A percentile compares a stretch with the other conserved stretches of the same genome.
Conservation (phyloP, 140 eudicot species). For the Bidens hawaiensis region DNA sequence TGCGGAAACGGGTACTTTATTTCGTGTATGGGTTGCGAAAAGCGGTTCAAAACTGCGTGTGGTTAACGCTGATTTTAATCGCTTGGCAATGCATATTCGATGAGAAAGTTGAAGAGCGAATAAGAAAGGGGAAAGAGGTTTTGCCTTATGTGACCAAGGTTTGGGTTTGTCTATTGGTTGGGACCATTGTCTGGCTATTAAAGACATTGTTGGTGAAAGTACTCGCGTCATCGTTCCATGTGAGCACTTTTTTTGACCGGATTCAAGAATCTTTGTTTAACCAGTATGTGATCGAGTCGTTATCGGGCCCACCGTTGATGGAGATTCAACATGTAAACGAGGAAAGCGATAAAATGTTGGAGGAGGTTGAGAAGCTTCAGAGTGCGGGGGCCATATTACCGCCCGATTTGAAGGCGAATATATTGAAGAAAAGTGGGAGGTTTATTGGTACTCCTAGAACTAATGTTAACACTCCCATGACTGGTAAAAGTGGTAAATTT, state of each 20-base stretch:
- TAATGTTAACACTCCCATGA: constrained; percentile 20
- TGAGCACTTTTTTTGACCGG: constrained; percentile 84
- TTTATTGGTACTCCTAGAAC: constrained; percentile 50
- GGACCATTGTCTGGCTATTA: constrained; percentile 66
- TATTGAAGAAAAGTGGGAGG: constrained; percentile 56
- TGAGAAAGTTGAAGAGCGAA: constrained; percentile 39
- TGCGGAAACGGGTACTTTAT: constrained; percentile 74
- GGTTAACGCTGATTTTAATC: constrained; percentile 67
- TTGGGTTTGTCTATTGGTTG: constrained; percentile 80
- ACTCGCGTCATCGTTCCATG: constrained; percentile 76
- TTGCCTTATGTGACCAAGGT: constrained; percentile 68
- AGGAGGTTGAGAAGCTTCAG: constrained; percentile 73
- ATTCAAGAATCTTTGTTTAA: constrained; percentile 86
- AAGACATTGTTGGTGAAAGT: constrained; percentile 71
- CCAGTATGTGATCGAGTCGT: constrained; percentile 76
- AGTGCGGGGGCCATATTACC: constrained; percentile 79
- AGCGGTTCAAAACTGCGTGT: constrained; percentile 70
- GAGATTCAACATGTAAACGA: constrained; percentile 50
- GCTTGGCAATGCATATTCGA: constrained; percentile 74
- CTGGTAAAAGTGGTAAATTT: constrained; percentile 50
- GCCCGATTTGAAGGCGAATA: constrained; percentile 61
- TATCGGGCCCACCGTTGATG: constrained; percentile 66
- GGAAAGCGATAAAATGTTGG: constrained; percentile 58
- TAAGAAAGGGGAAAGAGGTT: constrained; percentile 29
- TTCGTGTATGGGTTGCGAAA: constrained; percentile 81